These are phyloP conservation scores for Fusarium irregulare DNA, from an alignment of 2,329 filamentous ascomycete species.

Conservation along the genomic window DNA sequence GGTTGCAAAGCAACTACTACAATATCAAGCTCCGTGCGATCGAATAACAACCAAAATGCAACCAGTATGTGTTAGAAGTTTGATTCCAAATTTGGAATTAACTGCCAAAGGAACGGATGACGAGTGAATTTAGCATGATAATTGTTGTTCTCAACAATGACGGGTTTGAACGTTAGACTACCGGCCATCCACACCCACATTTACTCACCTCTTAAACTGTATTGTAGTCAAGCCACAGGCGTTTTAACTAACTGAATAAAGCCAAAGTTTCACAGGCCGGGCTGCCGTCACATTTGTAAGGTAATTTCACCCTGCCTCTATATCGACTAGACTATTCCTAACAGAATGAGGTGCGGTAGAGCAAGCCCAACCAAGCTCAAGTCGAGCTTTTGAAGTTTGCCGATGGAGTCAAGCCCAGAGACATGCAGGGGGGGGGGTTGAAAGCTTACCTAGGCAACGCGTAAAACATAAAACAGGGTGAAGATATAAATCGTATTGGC, in stretches of 20 bases:
- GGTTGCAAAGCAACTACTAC: too few relatives aligned
- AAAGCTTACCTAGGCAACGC: background rate
- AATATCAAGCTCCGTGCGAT: background rate
- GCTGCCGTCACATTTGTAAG: background rate
- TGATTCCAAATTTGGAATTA: background rate
- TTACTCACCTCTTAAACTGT: background rate
- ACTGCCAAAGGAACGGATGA: background rate
- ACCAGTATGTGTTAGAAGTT: background rate
- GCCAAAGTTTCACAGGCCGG: background rate
- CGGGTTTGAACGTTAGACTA: background rate
- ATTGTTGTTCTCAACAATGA: background rate
- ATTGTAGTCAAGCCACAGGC: background rate
- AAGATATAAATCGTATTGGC: background rate
- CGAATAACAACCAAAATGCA: background rate
- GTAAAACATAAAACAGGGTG: background rate
- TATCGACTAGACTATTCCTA: background rate
- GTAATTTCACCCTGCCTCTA: background rate
- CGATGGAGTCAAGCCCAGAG: background rate
- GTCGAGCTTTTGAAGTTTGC: background rate
- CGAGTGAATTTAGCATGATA: background rate
- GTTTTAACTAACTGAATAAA: background rate
- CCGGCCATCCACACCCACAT: background rate
- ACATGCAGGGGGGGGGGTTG: background rate
- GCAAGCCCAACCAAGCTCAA: background rate
- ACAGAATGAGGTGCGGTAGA: background rate